Conservation (phyloP, 2,329 filamentous ascomycete species). For the Fusarium sarcochroum region DNA sequence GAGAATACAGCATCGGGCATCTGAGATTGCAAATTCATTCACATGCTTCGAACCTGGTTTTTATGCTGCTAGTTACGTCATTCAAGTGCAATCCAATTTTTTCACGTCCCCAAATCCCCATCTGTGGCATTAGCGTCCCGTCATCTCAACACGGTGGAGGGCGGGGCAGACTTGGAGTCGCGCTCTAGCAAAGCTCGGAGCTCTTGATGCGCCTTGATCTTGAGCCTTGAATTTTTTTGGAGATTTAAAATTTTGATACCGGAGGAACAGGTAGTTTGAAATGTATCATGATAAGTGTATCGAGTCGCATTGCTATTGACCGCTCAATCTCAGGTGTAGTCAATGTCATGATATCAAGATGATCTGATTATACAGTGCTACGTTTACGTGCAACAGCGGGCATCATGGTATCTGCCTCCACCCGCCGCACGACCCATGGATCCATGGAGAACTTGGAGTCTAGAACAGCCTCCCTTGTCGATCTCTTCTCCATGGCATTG, state of each 20-base stretch:
- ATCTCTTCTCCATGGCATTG: constrained; percentile 18
- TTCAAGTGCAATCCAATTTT: constrained; percentile 32
- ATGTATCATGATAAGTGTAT: not conserved
- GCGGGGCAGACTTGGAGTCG: constrained; percentile 25
- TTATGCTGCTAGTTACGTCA: constrained; percentile 31
- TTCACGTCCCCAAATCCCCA: constrained; percentile 24
- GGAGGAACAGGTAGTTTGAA: not conserved
- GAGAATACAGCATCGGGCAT: too few relatives aligned
- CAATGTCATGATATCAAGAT: constrained; percentile 6
- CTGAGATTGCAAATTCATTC: constrained; percentile 6
- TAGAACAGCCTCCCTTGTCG: constrained; percentile 13
- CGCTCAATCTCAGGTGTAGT: constrained; percentile 9
- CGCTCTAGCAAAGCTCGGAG: constrained; percentile 21
- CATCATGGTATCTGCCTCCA: constrained; percentile 23
- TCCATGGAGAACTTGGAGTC: constrained; percentile 20
- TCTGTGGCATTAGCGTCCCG: constrained; percentile 25
- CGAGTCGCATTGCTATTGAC: not conserved
- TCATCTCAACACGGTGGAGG: constrained; percentile 10
- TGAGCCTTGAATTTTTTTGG: not conserved
- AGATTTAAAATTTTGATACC: not conserved
- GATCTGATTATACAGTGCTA: constrained; percentile 13
- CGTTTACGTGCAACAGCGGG: constrained; percentile 2
- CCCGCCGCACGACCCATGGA: constrained; percentile 7
- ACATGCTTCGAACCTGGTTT: constrained; percentile 17
- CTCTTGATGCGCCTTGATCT: constrained; percentile 27